These are phyloP conservation scores for Aspergillus asperescens DNA, from an alignment of 495 filamentous ascomycete genomes.

Conservation along the genomic window DNA sequence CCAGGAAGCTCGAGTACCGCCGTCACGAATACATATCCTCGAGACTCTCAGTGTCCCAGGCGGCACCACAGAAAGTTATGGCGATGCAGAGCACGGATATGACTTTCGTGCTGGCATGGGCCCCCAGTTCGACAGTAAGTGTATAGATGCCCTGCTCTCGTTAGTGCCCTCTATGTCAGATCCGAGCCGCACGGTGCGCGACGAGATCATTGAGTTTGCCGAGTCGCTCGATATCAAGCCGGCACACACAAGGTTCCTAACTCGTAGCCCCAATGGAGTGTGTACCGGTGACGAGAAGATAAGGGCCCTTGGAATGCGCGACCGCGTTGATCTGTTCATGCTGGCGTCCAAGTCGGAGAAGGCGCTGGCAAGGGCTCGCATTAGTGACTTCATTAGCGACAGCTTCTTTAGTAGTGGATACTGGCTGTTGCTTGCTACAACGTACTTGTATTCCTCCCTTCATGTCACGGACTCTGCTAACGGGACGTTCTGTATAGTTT, in stretches of 20 bases:
- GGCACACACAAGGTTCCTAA: constrained; percentile 20
- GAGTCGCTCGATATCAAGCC: neutral
- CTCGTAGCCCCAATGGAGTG: constrained; percentile 6
- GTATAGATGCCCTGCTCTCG: constrained; percentile 33
- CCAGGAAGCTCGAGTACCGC: constrained; percentile 39
- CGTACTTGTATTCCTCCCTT: constrained; percentile 17
- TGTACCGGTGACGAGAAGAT: constrained; percentile 5
- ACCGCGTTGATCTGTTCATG: constrained; percentile 30
- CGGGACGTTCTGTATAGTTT: too few relatives aligned
- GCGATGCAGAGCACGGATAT: constrained; percentile 35
- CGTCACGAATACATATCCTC: constrained; percentile 38
- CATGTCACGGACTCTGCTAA: too few relatives aligned
- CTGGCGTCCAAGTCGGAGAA: constrained; percentile 30
- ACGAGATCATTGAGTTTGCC: constrained; percentile 28
- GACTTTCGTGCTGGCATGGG: constrained; percentile 33
- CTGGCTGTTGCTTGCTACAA: constrained; percentile 36
- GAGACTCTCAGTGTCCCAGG: constrained; percentile 28
- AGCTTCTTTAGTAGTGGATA: constrained; percentile 38
- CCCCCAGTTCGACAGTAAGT: constrained; percentile 34
- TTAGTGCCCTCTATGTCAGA: constrained; percentile 29
- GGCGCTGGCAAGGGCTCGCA: constrained; percentile 27
- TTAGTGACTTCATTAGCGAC: constrained; percentile 32
- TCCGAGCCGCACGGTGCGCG: constrained; percentile 20
- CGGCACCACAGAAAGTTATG: constrained; percentile 31
- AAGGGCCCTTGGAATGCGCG: constrained; percentile 21